A percentile compares a stretch with the other conserved stretches of the same genome.
Evolutionary conservation across 345 rosid genomes (phyloP).

Genomic region (Nephelium lappaceum): DNA sequence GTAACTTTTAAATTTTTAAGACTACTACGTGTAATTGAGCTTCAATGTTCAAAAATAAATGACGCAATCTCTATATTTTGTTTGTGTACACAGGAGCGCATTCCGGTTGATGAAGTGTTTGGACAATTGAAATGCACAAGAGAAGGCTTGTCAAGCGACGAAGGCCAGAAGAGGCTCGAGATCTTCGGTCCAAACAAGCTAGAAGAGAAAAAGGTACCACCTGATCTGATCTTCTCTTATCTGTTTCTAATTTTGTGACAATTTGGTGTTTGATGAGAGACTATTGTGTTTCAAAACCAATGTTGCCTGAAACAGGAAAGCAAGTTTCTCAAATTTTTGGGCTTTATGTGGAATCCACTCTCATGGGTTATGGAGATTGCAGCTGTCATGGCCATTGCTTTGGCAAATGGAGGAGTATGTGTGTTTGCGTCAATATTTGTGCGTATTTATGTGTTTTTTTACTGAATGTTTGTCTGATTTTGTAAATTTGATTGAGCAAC

Average conservation of each 20-base stretch:
- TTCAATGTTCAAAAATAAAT: background rate
- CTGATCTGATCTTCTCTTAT: background rate
- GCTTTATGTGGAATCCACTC: constrained; percentile 95
- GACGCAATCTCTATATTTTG: background rate
- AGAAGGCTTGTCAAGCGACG: constrained; percentile 72
- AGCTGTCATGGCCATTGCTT: constrained; percentile 82
- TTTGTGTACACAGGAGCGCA: constrained; percentile 56
- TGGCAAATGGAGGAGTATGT: constrained; percentile 81
- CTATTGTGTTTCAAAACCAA: background rate
- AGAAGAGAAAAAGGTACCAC: constrained; percentile 69
- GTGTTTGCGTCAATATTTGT: background rate
- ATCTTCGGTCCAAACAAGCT: constrained; percentile 93
- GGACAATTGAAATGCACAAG: constrained; percentile 74
- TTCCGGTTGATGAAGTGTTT: constrained; percentile 90
- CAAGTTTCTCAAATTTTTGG: constrained; percentile 72
- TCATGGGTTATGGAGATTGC: constrained; percentile 95
- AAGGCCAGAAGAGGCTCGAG: constrained; percentile 73
- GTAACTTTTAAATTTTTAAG: too few relatives aligned
- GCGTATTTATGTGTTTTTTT: background rate
- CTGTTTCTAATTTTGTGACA: background rate
- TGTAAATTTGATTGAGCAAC: background rate
- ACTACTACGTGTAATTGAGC: background rate
- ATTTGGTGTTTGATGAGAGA: background rate
- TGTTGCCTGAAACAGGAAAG: constrained; percentile 52
- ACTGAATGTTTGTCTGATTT: background rate